Evolutionary conservation across 2,329 filamentous ascomycete genomes (phyloP), one percentile per base, ranked within the genome.

Genomic region (Paramyrothecium roridum): DNA sequence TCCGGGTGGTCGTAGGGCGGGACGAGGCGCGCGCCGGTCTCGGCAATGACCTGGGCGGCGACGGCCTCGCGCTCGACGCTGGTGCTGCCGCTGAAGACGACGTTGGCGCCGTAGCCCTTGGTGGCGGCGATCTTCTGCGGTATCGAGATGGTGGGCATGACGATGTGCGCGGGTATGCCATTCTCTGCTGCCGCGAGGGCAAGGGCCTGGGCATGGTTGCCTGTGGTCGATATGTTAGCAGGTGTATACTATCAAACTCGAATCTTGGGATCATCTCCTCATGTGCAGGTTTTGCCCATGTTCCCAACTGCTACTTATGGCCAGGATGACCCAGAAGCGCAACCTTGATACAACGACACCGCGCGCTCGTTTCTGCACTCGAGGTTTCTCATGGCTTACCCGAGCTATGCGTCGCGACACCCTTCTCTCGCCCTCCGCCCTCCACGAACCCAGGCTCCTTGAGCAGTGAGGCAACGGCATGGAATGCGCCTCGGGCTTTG

Each of bases 171-270:
- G 12, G 88, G 87, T 59, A 97, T 86, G 53, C 79, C 76, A 67
- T 88, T 84, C 40, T 87, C 87, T 19, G 79, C 80, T 2, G 93
- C 92, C 0, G 93, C 93, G 52, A 97, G 87, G 2, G 93, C 85
- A 55, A 98, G 85, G 2, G 95, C 93, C 78, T 96, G 92, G 0
- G 93, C 93, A 69, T 98, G 95, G 74, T 98, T 98, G 57, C 93
- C 93, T 93, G 59, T 40, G 40, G 13, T 45, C 52, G 37, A 19
- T 43, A 6, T 8, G 37, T 43, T 17, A 6, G 37, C 13, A 13
- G 12, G 12, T 6, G 7, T 16, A 17, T 19, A 43, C n/a, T 13
- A 43, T 6, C 6, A 17, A 19, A 43, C n/a, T 6, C 37, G n/a
- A 19, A 17, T 43, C 37, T 13, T 43, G 54, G 4, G 57, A 53